Evolutionary conservation across 345 rosid genomes (phyloP).

Genomic region (Arabidopsis arenosa): DNA sequence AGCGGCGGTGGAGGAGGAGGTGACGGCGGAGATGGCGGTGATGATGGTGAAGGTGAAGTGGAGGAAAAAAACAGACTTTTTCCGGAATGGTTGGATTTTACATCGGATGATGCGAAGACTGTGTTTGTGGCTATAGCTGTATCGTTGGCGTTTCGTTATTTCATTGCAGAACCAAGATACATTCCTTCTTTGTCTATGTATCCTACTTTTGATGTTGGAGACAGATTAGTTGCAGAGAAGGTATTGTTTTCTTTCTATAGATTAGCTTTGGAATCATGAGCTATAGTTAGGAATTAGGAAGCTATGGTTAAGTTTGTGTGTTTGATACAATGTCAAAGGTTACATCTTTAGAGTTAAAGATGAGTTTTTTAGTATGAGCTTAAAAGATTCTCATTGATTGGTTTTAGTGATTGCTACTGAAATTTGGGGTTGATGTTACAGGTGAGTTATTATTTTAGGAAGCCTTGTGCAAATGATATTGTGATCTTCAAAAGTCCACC

Average conservation of each 20-base stretch:
- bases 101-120: slow-evolving; percentile 80
- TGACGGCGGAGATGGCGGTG: slow-evolving; percentile 55
- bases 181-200: slow-evolving; percentile 99
- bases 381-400: slow-evolving; percentile 21
- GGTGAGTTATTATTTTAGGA: slow-evolving; percentile 86
- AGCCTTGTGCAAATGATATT: slow-evolving; percentile 93
- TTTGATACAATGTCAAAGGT: slow-evolving; percentile 18
- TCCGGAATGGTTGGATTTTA: slow-evolving; percentile 78
- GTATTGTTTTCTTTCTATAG: slow-evolving; percentile 42
- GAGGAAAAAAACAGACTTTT: slow-evolving; percentile 57
- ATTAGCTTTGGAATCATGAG: slow-evolving; percentile 9
- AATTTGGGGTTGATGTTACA: slow-evolving; percentile 40
- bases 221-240: slow-evolving; percentile 94
- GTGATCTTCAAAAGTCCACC: slow-evolving; percentile 97
- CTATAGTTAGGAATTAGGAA: background rate
- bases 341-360: slow-evolving; percentile 11
- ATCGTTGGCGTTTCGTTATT: slow-evolving; percentile 78
- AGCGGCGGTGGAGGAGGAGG: slow-evolving; percentile 48
- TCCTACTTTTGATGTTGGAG: slow-evolving; percentile 98
- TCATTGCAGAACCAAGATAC: slow-evolving; percentile 92
- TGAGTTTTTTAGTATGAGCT: slow-evolving; percentile 18
- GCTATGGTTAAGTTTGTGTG: background rate
- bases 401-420: slow-evolving; percentile 2
- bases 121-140: slow-evolving; percentile 75
- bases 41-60: slow-evolving; percentile 58